Conservation (phyloP, 2,329 filamentous ascomycete species). For the Fusarium heterosporum region DNA sequence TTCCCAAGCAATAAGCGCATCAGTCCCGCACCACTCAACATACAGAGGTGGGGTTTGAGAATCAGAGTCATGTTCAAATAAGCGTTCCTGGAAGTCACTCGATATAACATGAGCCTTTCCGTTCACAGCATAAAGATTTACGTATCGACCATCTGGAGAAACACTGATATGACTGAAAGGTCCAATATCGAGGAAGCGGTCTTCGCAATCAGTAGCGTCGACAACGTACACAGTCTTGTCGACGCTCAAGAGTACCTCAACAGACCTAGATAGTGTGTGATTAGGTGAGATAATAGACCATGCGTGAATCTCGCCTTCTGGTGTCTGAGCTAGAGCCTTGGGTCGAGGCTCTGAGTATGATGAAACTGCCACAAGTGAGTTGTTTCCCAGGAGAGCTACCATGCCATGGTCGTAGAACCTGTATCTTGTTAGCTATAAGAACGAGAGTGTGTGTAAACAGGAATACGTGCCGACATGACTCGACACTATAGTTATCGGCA, state of each 20-base stretch:
- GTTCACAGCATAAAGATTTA: conserved; percentile 86
- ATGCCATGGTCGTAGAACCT: conserved; percentile 91
- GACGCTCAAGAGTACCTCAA: conserved; percentile 91
- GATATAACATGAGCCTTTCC: conserved; percentile 93
- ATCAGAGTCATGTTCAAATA: conserved; percentile 91
- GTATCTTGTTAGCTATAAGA: conserved; percentile 24
- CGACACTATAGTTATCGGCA: conserved; percentile 87
- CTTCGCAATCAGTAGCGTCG: conserved; percentile 90
- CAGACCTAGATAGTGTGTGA: conserved; percentile 89
- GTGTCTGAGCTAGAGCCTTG: conserved; percentile 80
- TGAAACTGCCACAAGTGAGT: conserved; percentile 85
- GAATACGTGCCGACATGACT: conserved; percentile 74
- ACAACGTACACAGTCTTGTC: conserved; percentile 86
- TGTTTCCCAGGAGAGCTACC: conserved; percentile 90
- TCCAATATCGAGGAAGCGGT: conserved; percentile 89
- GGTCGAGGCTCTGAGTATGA: conserved; percentile 92
- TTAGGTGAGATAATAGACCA: conserved; percentile 92
- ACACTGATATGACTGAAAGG: conserved; percentile 92
- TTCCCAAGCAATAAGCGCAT: conserved; percentile 96
- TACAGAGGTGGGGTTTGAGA: conserved; percentile 88
- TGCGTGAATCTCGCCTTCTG: conserved; percentile 82
- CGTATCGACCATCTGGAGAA: conserved; percentile 89
- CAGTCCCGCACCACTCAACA: conserved; percentile 95
- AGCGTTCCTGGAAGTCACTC: conserved; percentile 91
- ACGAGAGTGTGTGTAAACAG: background rate